Conservation (phyloP, 148 eudicot species). For the Limonium bicolor region DNA sequence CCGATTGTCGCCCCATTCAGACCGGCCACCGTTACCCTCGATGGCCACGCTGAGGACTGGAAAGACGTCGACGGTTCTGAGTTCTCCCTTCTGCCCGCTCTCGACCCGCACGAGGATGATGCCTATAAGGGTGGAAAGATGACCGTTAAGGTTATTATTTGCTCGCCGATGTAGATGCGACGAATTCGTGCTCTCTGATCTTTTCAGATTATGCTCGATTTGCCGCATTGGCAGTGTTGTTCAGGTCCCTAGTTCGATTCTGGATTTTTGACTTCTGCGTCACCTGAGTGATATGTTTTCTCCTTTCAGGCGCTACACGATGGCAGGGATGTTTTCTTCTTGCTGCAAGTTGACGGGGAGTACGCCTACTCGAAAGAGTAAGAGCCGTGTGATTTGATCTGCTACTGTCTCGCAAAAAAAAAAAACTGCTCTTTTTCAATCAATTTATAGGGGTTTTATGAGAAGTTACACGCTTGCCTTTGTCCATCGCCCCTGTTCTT, state of each 20-base stretch:
- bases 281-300: no score
- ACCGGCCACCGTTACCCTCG: slow-evolving; percentile 60
- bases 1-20: slow-evolving; percentile 38
- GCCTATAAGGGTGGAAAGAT: slow-evolving; percentile 55
- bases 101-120: slow-evolving; percentile 73
- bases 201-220: no score
- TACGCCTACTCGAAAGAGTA: slow-evolving; percentile 69
- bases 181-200: no score
- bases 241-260: no score
- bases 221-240: no score
- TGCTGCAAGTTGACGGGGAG: slow-evolving; percentile 74
- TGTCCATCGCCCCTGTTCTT: no score
- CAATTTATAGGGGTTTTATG: no score
- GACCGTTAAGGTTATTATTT: slow-evolving; percentile 66
- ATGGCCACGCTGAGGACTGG: slow-evolving; percentile 82
- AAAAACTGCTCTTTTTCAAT: no score
- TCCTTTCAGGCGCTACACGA: slow-evolving; percentile 65
- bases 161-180: no score
- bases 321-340: slow-evolving; percentile 61
- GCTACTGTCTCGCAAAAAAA: no score
- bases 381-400: slow-evolving; percentile 5
- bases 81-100: slow-evolving; percentile 66
- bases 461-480: no score
- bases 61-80: slow-evolving; percentile 37
- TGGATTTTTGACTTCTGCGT: no score